Percentiles rank a stretch among this genome's conserved stretches.
phyloP scores from a whole-genome alignment of 345 rosid species.

The Geranium brycei region DNA sequence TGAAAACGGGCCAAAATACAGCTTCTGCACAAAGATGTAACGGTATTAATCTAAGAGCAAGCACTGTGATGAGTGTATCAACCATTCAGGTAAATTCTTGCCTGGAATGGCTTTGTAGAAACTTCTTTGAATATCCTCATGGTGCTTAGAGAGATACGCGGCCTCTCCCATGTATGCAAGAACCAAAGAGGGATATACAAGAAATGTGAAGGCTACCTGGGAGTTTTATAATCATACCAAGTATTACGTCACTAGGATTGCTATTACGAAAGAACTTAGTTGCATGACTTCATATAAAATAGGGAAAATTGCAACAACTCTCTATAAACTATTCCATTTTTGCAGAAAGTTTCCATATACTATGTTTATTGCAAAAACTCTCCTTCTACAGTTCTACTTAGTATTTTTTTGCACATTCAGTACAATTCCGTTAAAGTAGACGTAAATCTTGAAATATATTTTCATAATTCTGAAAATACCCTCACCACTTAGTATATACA shows the following conservation, averaged over 20 bases:
- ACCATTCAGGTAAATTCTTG: conserved; percentile 13
- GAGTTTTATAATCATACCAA: neutral
- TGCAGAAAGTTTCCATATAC: too few species aligned
- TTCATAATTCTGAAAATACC: too few species aligned
- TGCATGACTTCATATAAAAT: neutral
- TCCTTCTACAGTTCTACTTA: too few species aligned
- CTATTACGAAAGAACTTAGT: neutral
- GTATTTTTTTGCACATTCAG: too few species aligned
- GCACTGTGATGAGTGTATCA: neutral
- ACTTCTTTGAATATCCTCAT: conserved; percentile 61
- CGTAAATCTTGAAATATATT: too few species aligned
- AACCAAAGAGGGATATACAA: conserved; percentile 73
- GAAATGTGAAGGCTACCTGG: conserved; percentile 60
- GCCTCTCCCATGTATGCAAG: conserved; percentile 95
- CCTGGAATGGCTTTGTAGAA: conserved; percentile 90
- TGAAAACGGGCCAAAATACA: conserved; percentile 79
- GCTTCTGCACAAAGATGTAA: conserved; percentile 36
- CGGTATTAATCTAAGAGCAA: conserved; percentile 9
- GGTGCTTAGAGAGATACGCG: conserved; percentile 66
- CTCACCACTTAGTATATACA: too few species aligned
- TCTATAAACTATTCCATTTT: too few species aligned
- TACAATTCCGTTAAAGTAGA: too few species aligned
- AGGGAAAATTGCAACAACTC: too few species aligned
- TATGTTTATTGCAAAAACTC: too few species aligned
- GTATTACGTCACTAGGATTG: neutral